A percentile compares a stretch with the other conserved stretches of the same genome.
phyloP scores from a whole-genome alignment of 2,329 filamentous ascomycete genomes.

The Leptographium galeiforme region DNA sequence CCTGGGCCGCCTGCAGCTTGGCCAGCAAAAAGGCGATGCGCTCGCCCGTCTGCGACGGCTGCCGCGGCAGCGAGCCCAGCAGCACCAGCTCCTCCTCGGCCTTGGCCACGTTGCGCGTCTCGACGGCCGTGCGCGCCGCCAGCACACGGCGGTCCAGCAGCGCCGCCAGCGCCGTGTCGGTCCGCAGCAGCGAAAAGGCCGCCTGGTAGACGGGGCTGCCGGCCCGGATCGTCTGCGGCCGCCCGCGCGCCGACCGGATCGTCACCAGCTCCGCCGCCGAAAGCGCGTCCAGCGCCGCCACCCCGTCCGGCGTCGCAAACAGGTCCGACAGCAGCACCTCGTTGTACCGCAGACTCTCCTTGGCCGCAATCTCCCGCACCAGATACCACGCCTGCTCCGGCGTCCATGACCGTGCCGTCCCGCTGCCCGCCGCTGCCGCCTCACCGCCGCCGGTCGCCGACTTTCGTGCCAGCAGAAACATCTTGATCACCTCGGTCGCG shows the following conservation, averaged over 20 bases:
- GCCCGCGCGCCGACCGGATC: conserved; percentile 58
- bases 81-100: conserved; percentile 63
- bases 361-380: conserved; percentile 61
- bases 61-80: conserved; percentile 56
- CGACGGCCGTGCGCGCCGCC: conserved; percentile 53
- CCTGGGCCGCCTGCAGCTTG: conserved; percentile 63
- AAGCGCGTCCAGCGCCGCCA: conserved; percentile 64
- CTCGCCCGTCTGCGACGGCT: conserved; percentile 52
- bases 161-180: conserved; percentile 59
- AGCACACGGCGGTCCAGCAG: conserved; percentile 61
- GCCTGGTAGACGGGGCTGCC: conserved; percentile 79
- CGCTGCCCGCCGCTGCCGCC: conserved; percentile 14
- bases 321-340: conserved; percentile 66
- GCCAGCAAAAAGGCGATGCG: conserved; percentile 58
- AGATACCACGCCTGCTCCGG: conserved; percentile 82
- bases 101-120: conserved; percentile 63
- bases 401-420: conserved; percentile 48
- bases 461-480: conserved; percentile 63
- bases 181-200: conserved; percentile 60
- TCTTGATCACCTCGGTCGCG: conserved; percentile 81
- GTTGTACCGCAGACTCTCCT: conserved; percentile 63
- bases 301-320: conserved; percentile 58
- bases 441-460: conserved; percentile 13
- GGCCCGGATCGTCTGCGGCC: conserved; percentile 63
- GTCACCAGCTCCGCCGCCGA: conserved; percentile 78